Conservation (phyloP, 495 filamentous ascomycete genomes). For the Penicillium longicatenatum region DNA sequence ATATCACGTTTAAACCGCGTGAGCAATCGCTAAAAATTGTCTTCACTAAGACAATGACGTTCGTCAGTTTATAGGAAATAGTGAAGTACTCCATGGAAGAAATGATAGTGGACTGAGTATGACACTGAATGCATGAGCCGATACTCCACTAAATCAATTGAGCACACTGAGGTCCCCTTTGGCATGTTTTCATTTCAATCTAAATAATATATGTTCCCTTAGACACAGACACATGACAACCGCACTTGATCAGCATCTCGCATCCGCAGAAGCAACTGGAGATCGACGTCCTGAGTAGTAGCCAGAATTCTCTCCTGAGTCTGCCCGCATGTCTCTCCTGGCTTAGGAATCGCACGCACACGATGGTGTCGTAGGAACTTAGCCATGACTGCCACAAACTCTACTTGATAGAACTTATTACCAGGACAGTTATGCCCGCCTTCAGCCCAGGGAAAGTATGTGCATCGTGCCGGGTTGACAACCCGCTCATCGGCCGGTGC, state of each 20-base stretch:
- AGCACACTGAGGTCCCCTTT: too few species aligned
- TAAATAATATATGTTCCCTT: neutral
- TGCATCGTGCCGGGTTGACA: constrained; percentile 32
- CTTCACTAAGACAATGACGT: too few species aligned
- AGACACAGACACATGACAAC: neutral
- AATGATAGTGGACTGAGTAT: too few species aligned
- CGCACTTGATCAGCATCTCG: neutral
- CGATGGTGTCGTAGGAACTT: constrained; percentile 2
- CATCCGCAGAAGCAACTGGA: neutral
- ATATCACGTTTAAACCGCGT: too few species aligned
- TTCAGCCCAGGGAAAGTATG: constrained; percentile 51
- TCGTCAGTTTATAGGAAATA: too few species aligned
- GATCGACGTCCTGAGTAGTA: neutral
- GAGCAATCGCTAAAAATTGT: too few species aligned
- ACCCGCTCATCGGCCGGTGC: constrained; percentile 13
- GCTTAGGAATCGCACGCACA: neutral
- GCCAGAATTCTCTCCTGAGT: neutral
- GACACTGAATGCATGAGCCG: too few species aligned
- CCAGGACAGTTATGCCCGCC: constrained; percentile 52
- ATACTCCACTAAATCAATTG: too few species aligned
- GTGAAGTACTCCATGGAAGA: too few species aligned
- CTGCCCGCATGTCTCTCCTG: neutral
- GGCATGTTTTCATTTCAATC: too few species aligned
- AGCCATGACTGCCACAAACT: constrained; percentile 52
- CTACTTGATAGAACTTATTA: constrained; percentile 54